A percentile compares a stretch with the other conserved stretches of the same genome.
These are phyloP conservation scores for Simplicillium sp. DNA, from an alignment of 2,329 filamentous ascomycete genomes.

Conservation along the genomic window DNA sequence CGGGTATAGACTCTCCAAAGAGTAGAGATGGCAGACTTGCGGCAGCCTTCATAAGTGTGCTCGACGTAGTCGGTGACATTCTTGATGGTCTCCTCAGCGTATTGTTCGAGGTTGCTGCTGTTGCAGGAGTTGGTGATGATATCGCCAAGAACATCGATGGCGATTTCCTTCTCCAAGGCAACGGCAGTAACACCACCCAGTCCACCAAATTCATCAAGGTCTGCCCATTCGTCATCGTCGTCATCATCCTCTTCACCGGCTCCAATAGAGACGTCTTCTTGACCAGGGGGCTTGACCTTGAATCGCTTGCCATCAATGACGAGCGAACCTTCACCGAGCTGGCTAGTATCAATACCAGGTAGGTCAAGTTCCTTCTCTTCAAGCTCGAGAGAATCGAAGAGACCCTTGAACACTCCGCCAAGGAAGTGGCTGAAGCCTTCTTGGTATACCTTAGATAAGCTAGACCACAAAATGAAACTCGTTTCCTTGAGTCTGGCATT, in stretches of 20 bases:
- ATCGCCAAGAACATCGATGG: conserved; percentile 88
- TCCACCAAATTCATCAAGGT: conserved; percentile 78
- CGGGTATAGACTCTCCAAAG: conserved; percentile 90
- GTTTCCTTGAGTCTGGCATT: conserved; percentile 90
- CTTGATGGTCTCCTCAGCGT: conserved; percentile 82
- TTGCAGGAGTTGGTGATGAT: conserved; percentile 79
- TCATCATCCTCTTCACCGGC: conserved; percentile 42
- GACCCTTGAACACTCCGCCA: conserved; percentile 64
- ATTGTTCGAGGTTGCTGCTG: conserved; percentile 63
- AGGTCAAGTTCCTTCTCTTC: conserved; percentile 81
- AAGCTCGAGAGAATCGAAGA: conserved; percentile 78
- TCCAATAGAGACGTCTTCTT: conserved; percentile 43
- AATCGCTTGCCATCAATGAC: conserved; percentile 76
- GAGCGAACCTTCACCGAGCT: conserved; percentile 67
- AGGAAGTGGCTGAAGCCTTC: conserved; percentile 75
- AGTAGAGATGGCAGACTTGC: conserved; percentile 84
- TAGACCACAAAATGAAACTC: conserved; percentile 94
- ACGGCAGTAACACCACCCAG: conserved; percentile 78
- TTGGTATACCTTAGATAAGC: conserved; percentile 86
- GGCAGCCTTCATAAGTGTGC: conserved; percentile 86
- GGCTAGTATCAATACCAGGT: conserved; percentile 44
- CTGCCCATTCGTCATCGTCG: conserved; percentile 55
- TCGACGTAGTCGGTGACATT: conserved; percentile 72
- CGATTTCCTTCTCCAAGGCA: conserved; percentile 94
- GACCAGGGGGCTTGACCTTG: conserved; percentile 57